Conservation (phyloP, 2,329 filamentous ascomycete genomes). For the Seiridium unicorne region DNA sequence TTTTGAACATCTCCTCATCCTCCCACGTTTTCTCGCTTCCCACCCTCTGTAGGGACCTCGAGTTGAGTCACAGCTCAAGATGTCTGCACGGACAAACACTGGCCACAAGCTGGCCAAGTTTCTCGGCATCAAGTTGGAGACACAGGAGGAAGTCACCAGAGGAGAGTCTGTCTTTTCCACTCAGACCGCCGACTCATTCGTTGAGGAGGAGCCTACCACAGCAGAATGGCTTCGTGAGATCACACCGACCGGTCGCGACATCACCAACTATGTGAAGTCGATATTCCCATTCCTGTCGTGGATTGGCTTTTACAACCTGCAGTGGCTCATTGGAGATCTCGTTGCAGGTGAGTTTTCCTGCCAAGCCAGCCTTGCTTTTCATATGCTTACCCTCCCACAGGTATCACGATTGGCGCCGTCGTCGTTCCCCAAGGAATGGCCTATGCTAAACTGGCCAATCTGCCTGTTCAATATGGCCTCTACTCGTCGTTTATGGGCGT, state of each 20-base stretch:
- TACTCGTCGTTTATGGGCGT: constrained; percentile 98
- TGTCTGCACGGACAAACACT: constrained; percentile 52
- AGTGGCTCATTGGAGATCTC: constrained; percentile 87
- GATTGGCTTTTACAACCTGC: constrained; percentile 83
- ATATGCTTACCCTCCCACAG: constrained; percentile 22
- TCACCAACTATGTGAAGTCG: constrained; percentile 61
- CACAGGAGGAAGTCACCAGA: constrained; percentile 62
- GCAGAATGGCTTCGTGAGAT: constrained; percentile 68
- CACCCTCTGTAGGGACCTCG: not conserved
- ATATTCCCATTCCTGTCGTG: constrained; percentile 89
- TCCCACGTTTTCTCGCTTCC: not conserved
- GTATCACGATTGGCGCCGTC: constrained; percentile 57
- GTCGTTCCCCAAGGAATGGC: constrained; percentile 98
- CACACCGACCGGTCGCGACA: constrained; percentile 55
- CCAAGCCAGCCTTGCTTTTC: not conserved
- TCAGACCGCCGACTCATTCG: constrained; percentile 71
- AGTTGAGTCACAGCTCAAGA: constrained; percentile 17
- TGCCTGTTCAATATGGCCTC: constrained; percentile 81
- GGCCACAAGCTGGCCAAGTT: constrained; percentile 75
- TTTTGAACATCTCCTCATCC: not conserved
- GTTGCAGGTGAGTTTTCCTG: constrained; percentile 66
- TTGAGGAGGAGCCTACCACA: constrained; percentile 77
- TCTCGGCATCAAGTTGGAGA: constrained; percentile 77
- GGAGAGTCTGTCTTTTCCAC: constrained; percentile 79
- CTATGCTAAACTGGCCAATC: constrained; percentile 79